These are phyloP conservation scores for Tulasnella sp. DNA, from an alignment of 768 basidiomycete species.

Conservation along the genomic window DNA sequence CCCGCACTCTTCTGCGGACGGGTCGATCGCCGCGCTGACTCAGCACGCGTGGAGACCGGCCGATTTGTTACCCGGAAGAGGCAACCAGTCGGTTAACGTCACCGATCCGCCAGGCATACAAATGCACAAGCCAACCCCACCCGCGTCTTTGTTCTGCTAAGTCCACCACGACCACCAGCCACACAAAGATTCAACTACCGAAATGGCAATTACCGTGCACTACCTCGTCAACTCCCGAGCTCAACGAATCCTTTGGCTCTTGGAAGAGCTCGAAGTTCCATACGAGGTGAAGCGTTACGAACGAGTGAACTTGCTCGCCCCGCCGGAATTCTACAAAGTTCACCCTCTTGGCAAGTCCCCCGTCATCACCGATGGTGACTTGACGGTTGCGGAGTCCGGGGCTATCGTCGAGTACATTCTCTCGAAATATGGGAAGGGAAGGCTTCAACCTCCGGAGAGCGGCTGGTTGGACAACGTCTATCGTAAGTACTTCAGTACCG, in stretches of 20 bases:
- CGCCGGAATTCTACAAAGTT: constrained; percentile 40
- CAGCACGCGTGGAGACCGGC: neutral
- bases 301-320: constrained; percentile 39
- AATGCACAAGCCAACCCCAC: neutral
- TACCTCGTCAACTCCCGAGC: constrained; percentile 35
- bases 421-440: constrained; percentile 40
- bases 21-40: neutral
- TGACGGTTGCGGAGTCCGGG: constrained; percentile 46
- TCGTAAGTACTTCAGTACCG: constrained; percentile 14
- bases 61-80: neutral
- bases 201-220: constrained; percentile 26
- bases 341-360: constrained; percentile 51
- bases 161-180: neutral
- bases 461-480: constrained; percentile 31
- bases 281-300: constrained; percentile 48
- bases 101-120: neutral
- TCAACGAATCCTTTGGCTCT: constrained; percentile 37
- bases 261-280: constrained; percentile 50
- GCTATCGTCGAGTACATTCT: constrained; percentile 50
- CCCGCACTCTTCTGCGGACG: too few species aligned
- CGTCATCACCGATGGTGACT: constrained; percentile 47
- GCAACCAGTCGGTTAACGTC: neutral
- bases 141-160: too few species aligned
- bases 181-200: neutral
- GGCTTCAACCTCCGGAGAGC: constrained; percentile 30